These are phyloP conservation scores for Fusarium duplospermum DNA, from an alignment of 2,329 filamentous ascomycete species.

Conservation along the genomic window DNA sequence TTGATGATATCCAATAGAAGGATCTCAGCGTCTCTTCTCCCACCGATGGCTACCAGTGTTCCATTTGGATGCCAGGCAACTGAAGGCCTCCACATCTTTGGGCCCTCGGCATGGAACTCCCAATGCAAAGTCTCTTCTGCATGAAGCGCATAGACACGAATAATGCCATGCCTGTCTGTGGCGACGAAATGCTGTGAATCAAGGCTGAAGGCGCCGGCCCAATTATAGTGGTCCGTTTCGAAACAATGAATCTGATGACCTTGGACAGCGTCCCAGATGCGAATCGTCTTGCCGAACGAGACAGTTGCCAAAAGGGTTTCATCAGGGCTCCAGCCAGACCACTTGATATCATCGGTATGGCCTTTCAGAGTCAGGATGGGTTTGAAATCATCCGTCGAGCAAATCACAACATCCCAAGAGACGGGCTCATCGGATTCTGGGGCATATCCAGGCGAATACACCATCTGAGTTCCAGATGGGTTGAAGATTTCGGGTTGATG, in stretches of 20 bases:
- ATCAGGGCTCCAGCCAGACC: conserved; percentile 26
- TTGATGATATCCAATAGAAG: conserved; percentile 1
- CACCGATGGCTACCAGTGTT: conserved; percentile 13
- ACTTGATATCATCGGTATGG: conserved; percentile 16
- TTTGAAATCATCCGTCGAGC: background rate
- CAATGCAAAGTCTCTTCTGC: background rate
- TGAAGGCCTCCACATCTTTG: conserved; percentile 5
- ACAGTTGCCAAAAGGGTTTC: conserved; percentile 24
- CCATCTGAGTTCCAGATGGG: conserved; percentile 8
- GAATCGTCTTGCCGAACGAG: conserved; percentile 16
- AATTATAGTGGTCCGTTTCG: conserved; percentile 14
- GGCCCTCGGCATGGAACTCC: background rate
- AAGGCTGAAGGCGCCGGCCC: conserved; percentile 15
- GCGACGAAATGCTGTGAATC: conserved; percentile 8
- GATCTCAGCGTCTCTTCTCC: conserved; percentile 8
- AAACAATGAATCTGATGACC: conserved; percentile 11
- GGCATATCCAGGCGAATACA: background rate
- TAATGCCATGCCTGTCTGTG: conserved; percentile 10
- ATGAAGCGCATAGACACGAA: background rate
- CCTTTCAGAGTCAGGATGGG: background rate
- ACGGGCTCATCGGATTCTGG: background rate
- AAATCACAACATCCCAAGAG: conserved; percentile 12
- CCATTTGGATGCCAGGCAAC: conserved; percentile 22
- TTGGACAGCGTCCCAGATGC: conserved; percentile 14
- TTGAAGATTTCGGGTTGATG: conserved; percentile 11